These are phyloP conservation scores for Sechiopsis laciniata DNA, from an alignment of 306 rosid genomes.

Conservation along the genomic window DNA sequence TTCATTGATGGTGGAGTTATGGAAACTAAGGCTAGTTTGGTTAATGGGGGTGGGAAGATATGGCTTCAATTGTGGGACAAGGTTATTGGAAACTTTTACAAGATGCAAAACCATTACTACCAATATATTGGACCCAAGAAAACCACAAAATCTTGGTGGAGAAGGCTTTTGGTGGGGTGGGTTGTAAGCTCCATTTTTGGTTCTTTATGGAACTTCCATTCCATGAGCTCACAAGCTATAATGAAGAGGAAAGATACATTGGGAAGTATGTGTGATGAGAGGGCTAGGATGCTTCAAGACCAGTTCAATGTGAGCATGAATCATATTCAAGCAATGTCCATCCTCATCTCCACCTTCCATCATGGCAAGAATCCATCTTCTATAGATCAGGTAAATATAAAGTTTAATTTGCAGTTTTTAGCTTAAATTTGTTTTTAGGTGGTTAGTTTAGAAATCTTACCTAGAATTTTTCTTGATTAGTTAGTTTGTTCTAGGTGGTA, in stretches of 20 bases:
- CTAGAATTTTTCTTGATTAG: too few species aligned
- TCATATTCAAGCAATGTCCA: constrained; percentile 94
- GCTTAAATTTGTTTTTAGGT: too few species aligned
- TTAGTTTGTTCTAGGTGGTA: too few species aligned
- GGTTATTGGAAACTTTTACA: constrained; percentile 34
- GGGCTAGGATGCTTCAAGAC: constrained; percentile 94
- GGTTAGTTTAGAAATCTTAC: too few species aligned
- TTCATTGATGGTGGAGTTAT: constrained; percentile 42
- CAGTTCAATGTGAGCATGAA: constrained; percentile 98
- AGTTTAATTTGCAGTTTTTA: too few species aligned
- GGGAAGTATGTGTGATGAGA: constrained; percentile 92
- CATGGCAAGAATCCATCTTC: constrained; percentile 78
- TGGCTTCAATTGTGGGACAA: constrained; percentile 68
- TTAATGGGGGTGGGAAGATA: background rate
- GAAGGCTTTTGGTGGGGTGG: constrained; percentile 54
- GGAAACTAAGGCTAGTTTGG: constrained; percentile 53
- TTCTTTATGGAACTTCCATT: constrained; percentile 49
- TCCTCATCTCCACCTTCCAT: constrained; percentile 84
- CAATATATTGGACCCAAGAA: constrained; percentile 53
- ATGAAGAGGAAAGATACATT: constrained; percentile 85
- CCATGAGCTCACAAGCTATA: constrained; percentile 52
- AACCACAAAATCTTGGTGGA: constrained; percentile 47
- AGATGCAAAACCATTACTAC: constrained; percentile 43
- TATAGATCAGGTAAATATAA: constrained; percentile 63
- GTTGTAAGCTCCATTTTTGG: constrained; percentile 48